These are phyloP conservation scores for Neurospora sp. DNA, from an alignment of 495 filamentous ascomycete species.

Conservation along the genomic window DNA sequence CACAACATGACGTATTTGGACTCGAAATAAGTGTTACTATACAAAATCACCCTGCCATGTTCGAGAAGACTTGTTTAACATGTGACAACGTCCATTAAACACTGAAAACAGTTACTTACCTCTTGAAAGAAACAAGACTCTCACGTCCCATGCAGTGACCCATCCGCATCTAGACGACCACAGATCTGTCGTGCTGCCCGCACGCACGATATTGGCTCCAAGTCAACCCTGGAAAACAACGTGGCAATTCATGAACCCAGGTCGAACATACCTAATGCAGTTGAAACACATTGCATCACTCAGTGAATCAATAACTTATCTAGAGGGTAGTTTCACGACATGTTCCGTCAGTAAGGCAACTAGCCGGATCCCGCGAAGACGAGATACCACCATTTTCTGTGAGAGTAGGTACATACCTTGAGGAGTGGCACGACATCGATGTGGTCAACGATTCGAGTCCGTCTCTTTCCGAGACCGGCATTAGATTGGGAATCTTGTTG, in stretches of 20 bases:
- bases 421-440: background rate
- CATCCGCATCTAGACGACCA: background rate
- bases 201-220: no score
- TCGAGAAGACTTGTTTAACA: background rate
- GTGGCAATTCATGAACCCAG: background rate
- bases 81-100: background rate
- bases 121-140: background rate
- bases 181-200: background rate
- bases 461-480: background rate
- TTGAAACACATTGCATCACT: no score
- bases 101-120: background rate
- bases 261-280: background rate
- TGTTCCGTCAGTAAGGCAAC: background rate
- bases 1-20: background rate
- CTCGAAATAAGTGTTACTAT: background rate
- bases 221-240: background rate
- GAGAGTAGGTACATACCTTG: background rate
- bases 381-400: background rate
- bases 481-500: background rate
- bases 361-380: background rate
- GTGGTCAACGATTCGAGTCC: background rate
- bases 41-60: background rate
- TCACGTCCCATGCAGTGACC: background rate
- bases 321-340: background rate
- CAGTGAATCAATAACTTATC: no score